phyloP scores from a whole-genome alignment of 352 stramenopile genomes.

The Globisporangium cederbergense region DNA sequence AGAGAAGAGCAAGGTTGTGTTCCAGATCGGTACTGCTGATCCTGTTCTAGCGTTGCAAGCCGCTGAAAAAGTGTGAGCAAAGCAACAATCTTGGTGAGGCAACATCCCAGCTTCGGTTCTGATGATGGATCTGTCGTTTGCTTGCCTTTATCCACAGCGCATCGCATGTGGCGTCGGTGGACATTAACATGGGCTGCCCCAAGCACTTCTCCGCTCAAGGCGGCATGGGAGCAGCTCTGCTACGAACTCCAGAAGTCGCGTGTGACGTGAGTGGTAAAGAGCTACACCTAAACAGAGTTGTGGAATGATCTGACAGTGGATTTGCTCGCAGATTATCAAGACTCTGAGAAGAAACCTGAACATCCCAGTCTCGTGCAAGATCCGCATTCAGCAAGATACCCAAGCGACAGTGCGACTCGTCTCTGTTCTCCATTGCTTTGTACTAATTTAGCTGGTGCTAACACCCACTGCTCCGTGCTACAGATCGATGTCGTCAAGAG shows the following conservation, averaged over 20 bases:
- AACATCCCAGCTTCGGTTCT: background rate
- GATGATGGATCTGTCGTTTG: background rate
- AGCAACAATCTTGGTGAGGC: no score
- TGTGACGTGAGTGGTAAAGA: conserved; percentile 53
- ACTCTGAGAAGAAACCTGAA: conserved; percentile 74
- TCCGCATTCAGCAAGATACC: conserved; percentile 67
- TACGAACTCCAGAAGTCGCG: conserved; percentile 85
- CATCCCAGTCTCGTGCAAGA: conserved; percentile 88
- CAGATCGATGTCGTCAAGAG: conserved; percentile 59
- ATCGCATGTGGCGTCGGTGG: conserved; percentile 86
- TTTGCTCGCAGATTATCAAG: conserved; percentile 61
- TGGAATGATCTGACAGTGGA: background rate
- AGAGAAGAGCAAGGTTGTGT: conserved; percentile 80
- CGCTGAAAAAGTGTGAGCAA: conserved; percentile 63
- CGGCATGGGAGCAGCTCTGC: conserved; percentile 90
- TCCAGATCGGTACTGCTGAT: conserved; percentile 88
- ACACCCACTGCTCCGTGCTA: background rate
- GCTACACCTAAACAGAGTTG: background rate
- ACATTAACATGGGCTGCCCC: conserved; percentile 95
- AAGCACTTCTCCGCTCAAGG: conserved; percentile 92
- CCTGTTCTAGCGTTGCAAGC: conserved; percentile 71
- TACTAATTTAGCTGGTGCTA: background rate
- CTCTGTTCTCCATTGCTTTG: background rate
- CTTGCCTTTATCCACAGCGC: conserved; percentile 26
- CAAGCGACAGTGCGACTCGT: conserved; percentile 49